Conservation (phyloP, 192 early-diverging fungal genomes). For the Anaeromyces robustus region DNA sequence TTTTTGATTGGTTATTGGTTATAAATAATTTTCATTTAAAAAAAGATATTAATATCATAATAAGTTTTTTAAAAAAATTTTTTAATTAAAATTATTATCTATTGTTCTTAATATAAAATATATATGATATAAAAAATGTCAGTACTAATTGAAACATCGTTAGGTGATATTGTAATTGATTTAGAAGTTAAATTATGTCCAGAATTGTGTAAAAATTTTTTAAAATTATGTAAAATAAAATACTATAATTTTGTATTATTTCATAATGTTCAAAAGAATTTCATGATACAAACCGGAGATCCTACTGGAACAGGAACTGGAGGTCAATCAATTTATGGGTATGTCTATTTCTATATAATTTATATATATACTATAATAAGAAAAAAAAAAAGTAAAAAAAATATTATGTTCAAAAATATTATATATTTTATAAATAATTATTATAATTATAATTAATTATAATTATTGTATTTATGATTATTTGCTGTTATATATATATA, state of each 20-base stretch:
- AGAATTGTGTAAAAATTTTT: slow-evolving; percentile 53
- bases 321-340: slow-evolving; percentile 55
- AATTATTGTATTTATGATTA: too few species aligned
- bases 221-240: slow-evolving; percentile 81
- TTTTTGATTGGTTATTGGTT: not conserved
- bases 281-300: slow-evolving; percentile 64
- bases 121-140: not conserved
- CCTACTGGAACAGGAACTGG: slow-evolving; percentile 53
- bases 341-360: not conserved
- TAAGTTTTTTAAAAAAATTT: too few species aligned
- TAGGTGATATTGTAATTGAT: slow-evolving; percentile 81
- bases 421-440: too few species aligned
- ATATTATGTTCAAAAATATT: too few species aligned
- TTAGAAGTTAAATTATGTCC: slow-evolving; percentile 59
- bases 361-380: too few species aligned
- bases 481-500: too few species aligned
- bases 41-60: too few species aligned
- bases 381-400: too few species aligned
- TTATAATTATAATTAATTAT: too few species aligned
- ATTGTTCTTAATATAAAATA: too few species aligned
- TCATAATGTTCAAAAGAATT: slow-evolving; percentile 65
- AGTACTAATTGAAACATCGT: slow-evolving; percentile 76
- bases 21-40: too few species aligned
- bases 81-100: too few species aligned
- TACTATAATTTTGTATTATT: slow-evolving; percentile 72